phyloP scores from a whole-genome alignment of 495 filamentous ascomycete species.

The Hypoxylon fuscum region DNA sequence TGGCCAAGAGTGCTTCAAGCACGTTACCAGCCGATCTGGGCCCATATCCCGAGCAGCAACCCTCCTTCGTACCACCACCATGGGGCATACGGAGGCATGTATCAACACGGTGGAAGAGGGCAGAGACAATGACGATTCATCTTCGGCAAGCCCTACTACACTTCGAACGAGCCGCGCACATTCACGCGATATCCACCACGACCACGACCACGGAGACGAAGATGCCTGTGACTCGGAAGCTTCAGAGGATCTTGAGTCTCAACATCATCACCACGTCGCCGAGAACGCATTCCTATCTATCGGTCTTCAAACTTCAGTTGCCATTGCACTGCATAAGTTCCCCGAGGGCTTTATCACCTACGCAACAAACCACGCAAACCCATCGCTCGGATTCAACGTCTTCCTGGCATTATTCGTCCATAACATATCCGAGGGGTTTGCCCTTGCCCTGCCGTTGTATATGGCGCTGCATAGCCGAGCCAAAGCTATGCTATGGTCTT shows the following conservation, averaged over 20 bases:
- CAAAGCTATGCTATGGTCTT: slow-evolving; percentile 85
- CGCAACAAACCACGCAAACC: slow-evolving; percentile 95
- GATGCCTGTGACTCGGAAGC: slow-evolving; percentile 44
- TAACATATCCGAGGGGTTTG: slow-evolving; percentile 97
- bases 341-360: slow-evolving; percentile 99
- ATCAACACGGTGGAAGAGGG: slow-evolving; percentile 43
- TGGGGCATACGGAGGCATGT: slow-evolving; percentile 19
- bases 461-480: slow-evolving; percentile 79
- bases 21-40: slow-evolving; percentile 45
- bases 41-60: slow-evolving; percentile 37
- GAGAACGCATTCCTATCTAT: slow-evolving; percentile 93
- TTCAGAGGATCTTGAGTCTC: slow-evolving; percentile 53
- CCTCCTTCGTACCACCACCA: slow-evolving; percentile 38
- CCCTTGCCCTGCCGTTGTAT: slow-evolving; percentile 89
- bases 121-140: slow-evolving; percentile 26
- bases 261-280: slow-evolving; percentile 96
- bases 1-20: slow-evolving; percentile 80
- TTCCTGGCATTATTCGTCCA: slow-evolving; percentile 97
- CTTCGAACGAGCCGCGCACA: slow-evolving; percentile 41
- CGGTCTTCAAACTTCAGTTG: slow-evolving; percentile 89
- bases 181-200: slow-evolving; percentile 41
- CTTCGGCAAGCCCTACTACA: slow-evolving; percentile 37
- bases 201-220: slow-evolving; percentile 31
- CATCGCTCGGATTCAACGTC: slow-evolving; percentile 83
- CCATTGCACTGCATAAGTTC: slow-evolving; percentile 95